Evolutionary conservation across 2,329 filamentous ascomycete species (phyloP), one percentile per base, ranked within the genome.

Genomic region (Pseudogymnoascus sp.): DNA sequence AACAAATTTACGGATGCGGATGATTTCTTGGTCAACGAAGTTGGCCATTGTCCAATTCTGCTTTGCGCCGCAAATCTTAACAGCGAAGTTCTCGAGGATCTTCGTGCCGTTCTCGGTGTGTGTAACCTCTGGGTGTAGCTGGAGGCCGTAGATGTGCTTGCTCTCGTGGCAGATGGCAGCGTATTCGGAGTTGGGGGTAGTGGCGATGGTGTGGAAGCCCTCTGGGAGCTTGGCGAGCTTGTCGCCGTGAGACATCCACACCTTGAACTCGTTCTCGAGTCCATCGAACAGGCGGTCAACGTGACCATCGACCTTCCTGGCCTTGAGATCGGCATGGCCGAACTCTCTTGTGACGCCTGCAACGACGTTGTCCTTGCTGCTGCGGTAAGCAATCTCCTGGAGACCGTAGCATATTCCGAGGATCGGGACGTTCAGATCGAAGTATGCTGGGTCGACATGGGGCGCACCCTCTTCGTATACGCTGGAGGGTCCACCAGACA

Each of bases 161-260:
- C 77, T 76, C 73, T 84, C 73, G 73, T 92, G 89, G 16, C 88
- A 89, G 69, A 93, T 96, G 64, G 85, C 91, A 10, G 93, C 93
- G 69, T 84, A 96, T 23, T 87, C 84, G 0, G 89, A 86, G 77
- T 95, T 96, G 60, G 79, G 73, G 1, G 91, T 93, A 4, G 81
- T 88, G 60, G 89, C 92, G 69, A 96, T 85, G 14, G 82, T 86
- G 65, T 84, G 77, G 73, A 96, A 96, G 42, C 81, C 84, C 37
- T 87, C 79, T 7, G 93, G 93, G 40, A 96, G 80, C 63, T 82
- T 78, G 40, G 82, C 82, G 10, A 97, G 83, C 81, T 96, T 96
- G 77, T 97, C 92, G 64, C 87, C 88, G 74, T 97, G 93, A 68
- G 85, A 89, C 93, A 97, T 97, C 82, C 85, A 93, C 12, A 90